A percentile compares a stretch with the other conserved stretches of the same genome.
Evolutionary conservation across 495 filamentous ascomycete genomes (phyloP).

Genomic region (Xylaria cubensis): DNA sequence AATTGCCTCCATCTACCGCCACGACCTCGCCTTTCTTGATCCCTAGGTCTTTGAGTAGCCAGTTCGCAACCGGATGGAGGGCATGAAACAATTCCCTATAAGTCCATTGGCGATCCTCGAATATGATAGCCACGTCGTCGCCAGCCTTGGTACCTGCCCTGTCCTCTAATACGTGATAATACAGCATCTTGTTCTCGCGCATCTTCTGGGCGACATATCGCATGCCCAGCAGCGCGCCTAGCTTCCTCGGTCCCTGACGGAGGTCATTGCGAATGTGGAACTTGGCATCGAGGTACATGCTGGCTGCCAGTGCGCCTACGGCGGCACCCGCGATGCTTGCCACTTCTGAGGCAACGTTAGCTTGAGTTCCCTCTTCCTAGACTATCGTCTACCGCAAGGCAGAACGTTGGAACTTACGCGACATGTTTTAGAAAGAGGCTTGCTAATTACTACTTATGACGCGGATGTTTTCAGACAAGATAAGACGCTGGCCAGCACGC

Average conservation of each 20-base stretch:
- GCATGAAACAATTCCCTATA: constrained; percentile 41
- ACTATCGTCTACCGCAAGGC: neutral
- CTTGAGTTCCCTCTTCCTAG: neutral
- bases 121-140: constrained; percentile 43
- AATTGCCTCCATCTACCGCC: constrained; percentile 45
- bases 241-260: constrained; percentile 16
- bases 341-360: constrained; percentile 14
- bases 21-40: constrained; percentile 49
- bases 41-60: constrained; percentile 49
- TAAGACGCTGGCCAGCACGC: neutral
- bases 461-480: neutral
- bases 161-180: constrained; percentile 44
- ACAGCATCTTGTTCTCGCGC: constrained; percentile 32
- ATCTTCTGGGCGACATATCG: constrained; percentile 26
- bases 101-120: constrained; percentile 47
- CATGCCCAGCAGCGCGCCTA: constrained; percentile 1
- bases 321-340: constrained; percentile 22
- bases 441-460: neutral
- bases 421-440: neutral
- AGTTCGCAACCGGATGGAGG: constrained; percentile 44
- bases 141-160: constrained; percentile 36
- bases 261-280: constrained; percentile 45
- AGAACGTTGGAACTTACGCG: constrained; percentile 12
- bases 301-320: constrained; percentile 22
- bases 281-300: constrained; percentile 28